These are phyloP conservation scores for Globisporangium alternatum DNA, from an alignment of 352 stramenopile genomes.

Conservation along the genomic window DNA sequence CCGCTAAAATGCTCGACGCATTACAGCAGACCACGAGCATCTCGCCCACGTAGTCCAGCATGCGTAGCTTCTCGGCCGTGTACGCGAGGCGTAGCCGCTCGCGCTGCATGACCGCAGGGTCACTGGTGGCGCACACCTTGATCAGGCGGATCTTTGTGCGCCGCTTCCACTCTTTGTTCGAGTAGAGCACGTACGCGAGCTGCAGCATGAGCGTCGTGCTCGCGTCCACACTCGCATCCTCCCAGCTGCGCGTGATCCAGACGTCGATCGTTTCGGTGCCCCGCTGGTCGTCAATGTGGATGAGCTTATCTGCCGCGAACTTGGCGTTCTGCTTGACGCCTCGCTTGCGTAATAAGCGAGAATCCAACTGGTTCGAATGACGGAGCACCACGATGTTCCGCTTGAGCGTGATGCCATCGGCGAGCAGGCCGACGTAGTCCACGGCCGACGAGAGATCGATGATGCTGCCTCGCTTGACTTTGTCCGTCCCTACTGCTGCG, in stretches of 20 bases:
- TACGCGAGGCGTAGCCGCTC: constrained; percentile 27
- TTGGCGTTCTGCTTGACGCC: constrained; percentile 7
- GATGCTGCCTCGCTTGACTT: constrained; percentile 3
- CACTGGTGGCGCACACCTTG: constrained; percentile 22
- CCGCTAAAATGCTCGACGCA: constrained; percentile 29
- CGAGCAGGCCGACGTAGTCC: constrained; percentile 46
- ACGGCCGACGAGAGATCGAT: constrained; percentile 13
- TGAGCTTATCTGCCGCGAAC: constrained; percentile 2
- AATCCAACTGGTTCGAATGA: constrained; percentile 45
- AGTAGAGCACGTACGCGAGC: constrained; percentile 40
- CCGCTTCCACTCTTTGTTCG: constrained; percentile 30
- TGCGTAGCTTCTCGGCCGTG: constrained; percentile 25
- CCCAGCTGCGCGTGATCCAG: constrained; percentile 43
- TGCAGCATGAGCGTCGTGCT: constrained; percentile 44
- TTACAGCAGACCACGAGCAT: constrained; percentile 45
- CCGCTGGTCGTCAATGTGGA: constrained; percentile 13
- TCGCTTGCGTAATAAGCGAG: constrained; percentile 31
- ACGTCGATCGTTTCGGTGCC: constrained; percentile 48
- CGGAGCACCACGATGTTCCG: constrained; percentile 58
- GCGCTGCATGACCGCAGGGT: constrained; percentile 21
- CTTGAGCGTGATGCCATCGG: constrained; percentile 49
- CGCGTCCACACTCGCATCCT: constrained; percentile 26
- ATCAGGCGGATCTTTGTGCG: constrained; percentile 29
- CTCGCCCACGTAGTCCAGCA: constrained; percentile 37
- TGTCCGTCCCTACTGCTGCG: constrained; percentile 3